These are phyloP conservation scores for Pholiota adiposa DNA, from an alignment of 1,284 basidiomycete species.

Conservation along the genomic window DNA sequence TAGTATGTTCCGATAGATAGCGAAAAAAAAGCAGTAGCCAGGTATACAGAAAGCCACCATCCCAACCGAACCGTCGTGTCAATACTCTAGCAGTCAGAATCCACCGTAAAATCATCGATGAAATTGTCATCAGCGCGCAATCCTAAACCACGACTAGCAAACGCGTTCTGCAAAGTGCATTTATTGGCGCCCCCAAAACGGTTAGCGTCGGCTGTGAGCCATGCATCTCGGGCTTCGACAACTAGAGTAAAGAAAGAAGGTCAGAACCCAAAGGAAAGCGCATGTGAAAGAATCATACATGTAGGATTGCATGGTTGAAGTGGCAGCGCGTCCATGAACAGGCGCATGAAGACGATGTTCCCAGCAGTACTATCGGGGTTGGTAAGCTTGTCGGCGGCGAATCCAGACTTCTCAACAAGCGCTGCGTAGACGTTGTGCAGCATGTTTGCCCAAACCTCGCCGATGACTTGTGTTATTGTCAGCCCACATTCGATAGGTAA, in stretches of 20 bases:
- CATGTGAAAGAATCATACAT: conserved; percentile 33
- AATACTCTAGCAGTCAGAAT: conserved; percentile 36
- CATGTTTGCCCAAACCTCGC: conserved; percentile 60
- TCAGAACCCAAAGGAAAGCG: neutral
- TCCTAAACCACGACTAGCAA: conserved; percentile 56
- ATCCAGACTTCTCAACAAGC: conserved; percentile 49
- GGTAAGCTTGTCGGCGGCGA: conserved; percentile 42
- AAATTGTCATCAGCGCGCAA: conserved; percentile 41
- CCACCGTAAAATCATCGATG: conserved; percentile 39
- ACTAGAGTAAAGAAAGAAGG: conserved; percentile 20
- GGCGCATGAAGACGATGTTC: conserved; percentile 52
- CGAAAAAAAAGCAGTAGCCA: neutral
- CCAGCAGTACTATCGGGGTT: conserved; percentile 47
- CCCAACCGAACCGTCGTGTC: neutral
- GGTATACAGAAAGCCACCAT: neutral
- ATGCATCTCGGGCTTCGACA: conserved; percentile 48
- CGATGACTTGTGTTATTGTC: conserved; percentile 37
- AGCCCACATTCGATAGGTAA: no score
- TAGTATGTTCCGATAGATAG: neutral
- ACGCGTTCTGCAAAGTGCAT: conserved; percentile 51
- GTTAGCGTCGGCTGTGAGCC: conserved; percentile 58
- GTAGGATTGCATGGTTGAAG: conserved; percentile 61
- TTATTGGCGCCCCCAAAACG: conserved; percentile 50
- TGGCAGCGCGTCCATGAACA: conserved; percentile 52
- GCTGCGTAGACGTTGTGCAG: conserved; percentile 56